Conservation (phyloP, 2,329 filamentous ascomycete species). For the Domatiomyces catenatus region DNA sequence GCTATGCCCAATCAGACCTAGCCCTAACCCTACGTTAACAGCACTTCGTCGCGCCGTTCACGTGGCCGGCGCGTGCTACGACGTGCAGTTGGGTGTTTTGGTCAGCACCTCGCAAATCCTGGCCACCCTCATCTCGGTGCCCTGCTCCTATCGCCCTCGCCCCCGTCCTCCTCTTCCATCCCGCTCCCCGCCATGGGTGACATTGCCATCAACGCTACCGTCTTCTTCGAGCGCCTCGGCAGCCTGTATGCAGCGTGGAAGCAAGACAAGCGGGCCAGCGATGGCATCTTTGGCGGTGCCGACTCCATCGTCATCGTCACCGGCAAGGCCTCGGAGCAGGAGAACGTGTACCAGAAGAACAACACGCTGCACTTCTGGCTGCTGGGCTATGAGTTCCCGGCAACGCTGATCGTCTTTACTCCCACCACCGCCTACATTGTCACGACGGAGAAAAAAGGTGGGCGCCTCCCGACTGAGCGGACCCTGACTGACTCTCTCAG, state of each 20-base stretch:
- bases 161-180: too few relatives aligned
- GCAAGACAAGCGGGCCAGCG: constrained; percentile 72
- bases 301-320: constrained; percentile 79
- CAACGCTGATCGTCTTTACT: constrained; percentile 85
- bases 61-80: too few relatives aligned
- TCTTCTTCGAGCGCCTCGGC: constrained; percentile 85
- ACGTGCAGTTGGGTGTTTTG: too few relatives aligned
- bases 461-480: constrained; percentile 3
- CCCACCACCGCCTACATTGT: constrained; percentile 77
- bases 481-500: constrained; percentile 35
- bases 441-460: constrained; percentile 95
- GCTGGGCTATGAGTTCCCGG: constrained; percentile 94
- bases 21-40: too few relatives aligned
- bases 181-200: constrained; percentile 39
- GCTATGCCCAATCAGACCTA: too few relatives aligned
- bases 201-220: constrained; percentile 86
- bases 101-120: too few relatives aligned
- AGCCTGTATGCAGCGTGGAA: constrained; percentile 88
- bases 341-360: constrained; percentile 79
- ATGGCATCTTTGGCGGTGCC: constrained; percentile 64
- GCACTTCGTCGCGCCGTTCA: too few relatives aligned
- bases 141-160: background rate
- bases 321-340: constrained; percentile 77
- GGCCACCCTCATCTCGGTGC: background rate
- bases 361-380: constrained; percentile 80